Evolutionary conservation across 805 yeast genomes (phyloP), one percentile per base, ranked within the genome.

Genomic region (Yamadazyma akitaensis): DNA sequence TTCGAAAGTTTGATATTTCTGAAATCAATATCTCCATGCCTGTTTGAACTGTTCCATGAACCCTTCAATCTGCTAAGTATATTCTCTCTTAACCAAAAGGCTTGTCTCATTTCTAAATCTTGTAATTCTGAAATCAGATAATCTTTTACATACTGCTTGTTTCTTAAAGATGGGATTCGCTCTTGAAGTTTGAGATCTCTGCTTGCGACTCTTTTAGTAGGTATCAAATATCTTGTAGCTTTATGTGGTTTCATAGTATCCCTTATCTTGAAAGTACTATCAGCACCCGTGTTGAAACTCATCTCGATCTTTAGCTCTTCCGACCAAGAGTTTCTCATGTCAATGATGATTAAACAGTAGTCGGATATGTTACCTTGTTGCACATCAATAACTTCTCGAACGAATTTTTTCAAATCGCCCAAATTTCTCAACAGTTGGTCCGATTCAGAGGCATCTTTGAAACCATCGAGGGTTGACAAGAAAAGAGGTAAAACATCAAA

Each of bases 1-100:
- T 76, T 71, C 1, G 84, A 79, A 24, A 88, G 65, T 51, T 88
- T 67, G 14, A 88, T 69, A 10, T 81, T 79, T 28, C 96, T 70
- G 31, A 88, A 63, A 53, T 87, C 92, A 39, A 88, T 72, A 17
- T 62, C 59, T 1, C 96, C 96, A 0, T 53, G 43, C 25, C 83
- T 63, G 31, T 43, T 38, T 44, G 30, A 44, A 17, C 40, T 37
- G 2, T 42, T 57, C 99, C 99, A 92, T 2, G 62, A 55, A 2
- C 96, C 96, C 2, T 65, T 61, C 5, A 94, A 55, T 13, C 70
- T 68, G 39, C 75, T 70, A 43, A 92, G 66, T 1, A 94, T 61
- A 50, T 76, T 75, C 47, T 85, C 81, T 47, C 96, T 68, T 51
- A 85, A 78, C 99, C 99, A 92, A 62, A 90, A 94, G 2, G 79